Percentiles rank a stretch among this genome's conserved stretches.
Evolutionary conservation across 148 eudicot genomes (phyloP).

Genomic region (Mesembryanthemum crystallinum): DNA sequence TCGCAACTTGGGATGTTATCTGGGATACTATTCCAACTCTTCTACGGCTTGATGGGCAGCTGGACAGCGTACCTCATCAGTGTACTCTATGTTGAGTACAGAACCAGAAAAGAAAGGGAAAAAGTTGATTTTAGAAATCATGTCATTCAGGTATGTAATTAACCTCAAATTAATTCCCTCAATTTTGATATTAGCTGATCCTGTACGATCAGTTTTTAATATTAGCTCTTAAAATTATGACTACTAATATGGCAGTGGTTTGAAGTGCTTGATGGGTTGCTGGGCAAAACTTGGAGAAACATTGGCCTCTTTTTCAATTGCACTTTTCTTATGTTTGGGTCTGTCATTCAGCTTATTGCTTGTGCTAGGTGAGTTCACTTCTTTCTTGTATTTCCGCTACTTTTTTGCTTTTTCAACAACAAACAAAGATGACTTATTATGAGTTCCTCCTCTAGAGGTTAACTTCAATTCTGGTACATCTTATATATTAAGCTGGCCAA

Average conservation of each 20-base stretch:
- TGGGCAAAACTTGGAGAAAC: slow-evolving; percentile 69
- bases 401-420: too few relatives aligned
- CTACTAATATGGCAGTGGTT: slow-evolving; percentile 50
- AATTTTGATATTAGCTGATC: too few relatives aligned
- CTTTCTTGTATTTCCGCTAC: too few relatives aligned
- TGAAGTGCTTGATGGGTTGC: slow-evolving; percentile 71
- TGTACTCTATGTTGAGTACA: slow-evolving; percentile 65
- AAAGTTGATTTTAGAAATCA: slow-evolving; percentile 71
- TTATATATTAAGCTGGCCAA: too few relatives aligned
- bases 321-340: slow-evolving; percentile 71
- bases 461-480: too few relatives aligned
- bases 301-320: slow-evolving; percentile 65
- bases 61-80: slow-evolving; percentile 79
- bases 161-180: not conserved
- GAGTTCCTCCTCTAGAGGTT: too few relatives aligned
- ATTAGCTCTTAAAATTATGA: too few relatives aligned
- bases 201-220: too few relatives aligned
- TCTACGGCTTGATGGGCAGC: slow-evolving; percentile 66
- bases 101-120: slow-evolving; percentile 71
- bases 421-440: too few relatives aligned
- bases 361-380: slow-evolving; percentile 56
- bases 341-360: slow-evolving; percentile 69
- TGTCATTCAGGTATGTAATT: slow-evolving; percentile 55
- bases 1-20: slow-evolving; percentile 65
- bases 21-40: slow-evolving; percentile 58